These are phyloP conservation scores for Trichoderma semiorbis DNA, from an alignment of 2,329 filamentous ascomycete species.

Conservation along the genomic window DNA sequence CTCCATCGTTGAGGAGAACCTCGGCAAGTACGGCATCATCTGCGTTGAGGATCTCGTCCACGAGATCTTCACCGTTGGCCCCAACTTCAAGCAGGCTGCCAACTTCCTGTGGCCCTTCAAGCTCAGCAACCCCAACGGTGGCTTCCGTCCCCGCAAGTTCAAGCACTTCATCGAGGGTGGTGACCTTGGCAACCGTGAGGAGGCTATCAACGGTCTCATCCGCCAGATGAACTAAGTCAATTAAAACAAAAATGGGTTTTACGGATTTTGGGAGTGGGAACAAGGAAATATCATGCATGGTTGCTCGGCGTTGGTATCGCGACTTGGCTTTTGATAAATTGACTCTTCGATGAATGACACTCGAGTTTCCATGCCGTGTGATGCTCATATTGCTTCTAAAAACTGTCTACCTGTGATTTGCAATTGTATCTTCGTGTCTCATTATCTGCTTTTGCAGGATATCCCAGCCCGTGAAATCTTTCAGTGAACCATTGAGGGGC, in stretches of 20 bases:
- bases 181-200: constrained; percentile 98
- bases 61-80: constrained; percentile 97
- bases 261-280: constrained; percentile 29
- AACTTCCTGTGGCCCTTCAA: constrained; percentile 99
- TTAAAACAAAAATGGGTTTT: constrained; percentile 20
- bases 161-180: constrained; percentile 98
- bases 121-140: constrained; percentile 96
- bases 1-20: constrained; percentile 91
- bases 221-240: constrained; percentile 89
- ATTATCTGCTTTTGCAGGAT: background rate
- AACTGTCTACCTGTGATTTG: background rate
- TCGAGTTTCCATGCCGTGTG: constrained; percentile 33
- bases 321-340: constrained; percentile 37
- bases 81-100: constrained; percentile 99
- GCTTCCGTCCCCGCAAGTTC: constrained; percentile 96
- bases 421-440: background rate
- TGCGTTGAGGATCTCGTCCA: constrained; percentile 99
- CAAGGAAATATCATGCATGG: constrained; percentile 34
- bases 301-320: constrained; percentile 42
- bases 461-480: background rate
- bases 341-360: constrained; percentile 41
- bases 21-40: constrained; percentile 98
- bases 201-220: constrained; percentile 94
- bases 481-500: background rate
- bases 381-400: background rate